Evolutionary conservation across 2,329 filamentous ascomycete genomes (phyloP), one percentile per base, ranked within the genome.

Genomic region (Tothia fuscella): DNA sequence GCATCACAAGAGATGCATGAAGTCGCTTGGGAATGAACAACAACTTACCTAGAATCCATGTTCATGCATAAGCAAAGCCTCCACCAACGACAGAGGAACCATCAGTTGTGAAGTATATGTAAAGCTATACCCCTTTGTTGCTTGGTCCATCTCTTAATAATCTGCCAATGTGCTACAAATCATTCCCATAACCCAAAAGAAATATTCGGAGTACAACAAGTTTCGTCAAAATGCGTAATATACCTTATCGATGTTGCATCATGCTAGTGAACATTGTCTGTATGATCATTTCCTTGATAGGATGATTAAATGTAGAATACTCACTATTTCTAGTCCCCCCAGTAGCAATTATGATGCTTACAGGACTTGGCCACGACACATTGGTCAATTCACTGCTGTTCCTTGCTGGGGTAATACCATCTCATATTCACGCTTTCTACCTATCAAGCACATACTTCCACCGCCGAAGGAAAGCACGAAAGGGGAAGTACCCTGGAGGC

Each of bases 401-500:
- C 37, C 39, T 47, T 24, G 39, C 40, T 26, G 46, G 42, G 20
- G 41, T 47, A 17, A 33, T 47, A 17, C 46, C 46, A 13, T 40
- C 39, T 13, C 46, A 47, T 37, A 37, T 47, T 28, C 46, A 47
- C 33, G 46, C 36, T 25, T 47, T 47, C 43, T 46, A 46, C 43
- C 33, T 47, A 35, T 37, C 30, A 14, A 31, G 39, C 31, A 43
- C 41, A 6, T 47, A 47, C 26, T 47, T 47, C 36, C 30, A 42
- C 19, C 46, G 46, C 12, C 35, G 41, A 4, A 39, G 41, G 5
- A 42, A 43, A 30, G 46, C 44, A 13, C 35, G 41, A 29, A 46
- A 46, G 14, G 43, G 43, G 10, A 37, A 39, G 3, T 38, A 24
- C 4, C 46, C 46, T 4, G 46, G 46, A 31, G 45, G 42, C 5